Conservation (phyloP, 2,329 filamentous ascomycete genomes). For the Phoma sp. region DNA sequence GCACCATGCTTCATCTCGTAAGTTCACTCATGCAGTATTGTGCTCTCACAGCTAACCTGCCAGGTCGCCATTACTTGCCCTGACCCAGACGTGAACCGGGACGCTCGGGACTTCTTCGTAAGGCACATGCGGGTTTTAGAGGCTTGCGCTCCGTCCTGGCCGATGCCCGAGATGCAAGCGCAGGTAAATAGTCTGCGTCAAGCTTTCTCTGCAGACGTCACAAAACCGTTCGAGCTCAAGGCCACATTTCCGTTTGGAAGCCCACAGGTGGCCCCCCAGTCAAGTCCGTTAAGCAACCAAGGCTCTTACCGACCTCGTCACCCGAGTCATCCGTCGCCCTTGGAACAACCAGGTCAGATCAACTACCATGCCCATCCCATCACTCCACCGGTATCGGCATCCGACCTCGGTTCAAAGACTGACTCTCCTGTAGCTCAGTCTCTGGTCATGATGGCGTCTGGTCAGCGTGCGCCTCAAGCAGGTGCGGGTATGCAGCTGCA, state of each 20-base stretch:
- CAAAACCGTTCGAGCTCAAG: constrained; percentile 87
- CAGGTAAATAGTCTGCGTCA: constrained; percentile 89
- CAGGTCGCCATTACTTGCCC: constrained; percentile 93
- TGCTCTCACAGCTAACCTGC: constrained; percentile 17
- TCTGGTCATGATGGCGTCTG: constrained; percentile 70
- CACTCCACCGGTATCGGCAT: constrained; percentile 78
- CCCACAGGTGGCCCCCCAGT: constrained; percentile 66
- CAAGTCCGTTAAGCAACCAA: constrained; percentile 67
- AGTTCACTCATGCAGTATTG: constrained; percentile 49
- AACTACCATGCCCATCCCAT: constrained; percentile 73
- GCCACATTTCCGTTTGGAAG: constrained; percentile 86
- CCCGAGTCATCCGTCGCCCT: constrained; percentile 53
- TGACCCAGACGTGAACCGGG: constrained; percentile 82
- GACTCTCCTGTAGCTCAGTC: constrained; percentile 77
- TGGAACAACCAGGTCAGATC: constrained; percentile 64
- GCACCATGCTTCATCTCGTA: constrained; percentile 92
- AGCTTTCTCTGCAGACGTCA: constrained; percentile 86
- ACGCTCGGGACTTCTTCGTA: constrained; percentile 87
- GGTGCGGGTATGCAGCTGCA: constrained; percentile 64
- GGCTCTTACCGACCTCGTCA: constrained; percentile 59
- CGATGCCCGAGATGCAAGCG: constrained; percentile 86
- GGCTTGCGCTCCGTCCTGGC: constrained; percentile 80
- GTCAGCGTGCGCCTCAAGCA: constrained; percentile 59
- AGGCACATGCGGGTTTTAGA: constrained; percentile 94
- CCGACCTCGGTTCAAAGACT: constrained; percentile 75